phyloP scores from a whole-genome alignment of 2,329 filamentous ascomycete genomes.

The Cyphellophora attinorum region DNA sequence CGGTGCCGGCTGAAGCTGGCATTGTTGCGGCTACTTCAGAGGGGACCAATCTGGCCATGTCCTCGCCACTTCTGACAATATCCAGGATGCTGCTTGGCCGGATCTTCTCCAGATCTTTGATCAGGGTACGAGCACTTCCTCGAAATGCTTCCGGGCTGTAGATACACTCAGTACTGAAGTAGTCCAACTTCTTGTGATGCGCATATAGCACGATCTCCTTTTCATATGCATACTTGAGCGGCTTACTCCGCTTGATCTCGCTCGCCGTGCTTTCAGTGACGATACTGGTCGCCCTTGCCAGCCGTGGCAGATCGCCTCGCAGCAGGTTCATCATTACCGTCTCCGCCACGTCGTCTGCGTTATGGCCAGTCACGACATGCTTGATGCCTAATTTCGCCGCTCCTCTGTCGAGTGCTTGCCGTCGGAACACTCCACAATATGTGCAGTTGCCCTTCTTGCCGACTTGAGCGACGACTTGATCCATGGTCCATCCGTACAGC shows the following conservation, averaged over 20 bases:
- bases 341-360: constrained; percentile 94
- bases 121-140: constrained; percentile 79
- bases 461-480: constrained; percentile 90
- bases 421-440: constrained; percentile 91
- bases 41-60: constrained; percentile 84
- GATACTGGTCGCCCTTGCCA: constrained; percentile 84
- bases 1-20: constrained; percentile 23
- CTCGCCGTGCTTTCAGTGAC: constrained; percentile 68
- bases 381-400: constrained; percentile 77
- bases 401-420: constrained; percentile 87
- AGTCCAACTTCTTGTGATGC: constrained; percentile 91
- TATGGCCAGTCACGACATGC: constrained; percentile 95
- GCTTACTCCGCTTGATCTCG: constrained; percentile 91
- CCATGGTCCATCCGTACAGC: constrained; percentile 98
- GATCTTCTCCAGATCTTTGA: constrained; percentile 91
- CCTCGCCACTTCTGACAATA: constrained; percentile 87
- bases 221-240: constrained; percentile 95
- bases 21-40: constrained; percentile 37
- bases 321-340: constrained; percentile 97
- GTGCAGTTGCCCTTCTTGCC: constrained; percentile 99
- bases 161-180: constrained; percentile 97
- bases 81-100: constrained; percentile 90
- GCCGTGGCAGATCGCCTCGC: constrained; percentile 75
- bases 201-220: constrained; percentile 98
- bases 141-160: constrained; percentile 96